Evolutionary conservation across 305 asterid species (phyloP).

Genomic region (Stenogyne calaminthoides): DNA sequence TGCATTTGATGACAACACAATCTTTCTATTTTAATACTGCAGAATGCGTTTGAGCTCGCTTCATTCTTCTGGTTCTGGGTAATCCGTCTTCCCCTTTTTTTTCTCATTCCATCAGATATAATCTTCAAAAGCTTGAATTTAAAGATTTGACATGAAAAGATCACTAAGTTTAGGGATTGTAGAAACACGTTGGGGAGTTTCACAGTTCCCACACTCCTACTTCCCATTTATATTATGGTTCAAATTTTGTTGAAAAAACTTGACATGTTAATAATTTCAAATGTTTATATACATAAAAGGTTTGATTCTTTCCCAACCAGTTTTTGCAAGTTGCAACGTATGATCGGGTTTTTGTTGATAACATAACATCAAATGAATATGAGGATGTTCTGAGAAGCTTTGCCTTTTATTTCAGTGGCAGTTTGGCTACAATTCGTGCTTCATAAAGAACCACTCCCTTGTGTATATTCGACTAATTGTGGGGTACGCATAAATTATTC

Average conservation of each 20-base stretch:
- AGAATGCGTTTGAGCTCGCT: conserved; percentile 99
- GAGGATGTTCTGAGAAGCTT: conserved; percentile 25
- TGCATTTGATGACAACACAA: conserved; percentile 5
- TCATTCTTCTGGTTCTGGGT: conserved; percentile 99
- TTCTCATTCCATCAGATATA: background rate
- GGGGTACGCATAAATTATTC: conserved; percentile 56
- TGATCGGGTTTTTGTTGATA: background rate
- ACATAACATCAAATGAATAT: background rate
- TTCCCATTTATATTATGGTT: too few relatives aligned
- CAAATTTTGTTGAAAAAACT: too few relatives aligned
- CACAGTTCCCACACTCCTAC: too few relatives aligned
- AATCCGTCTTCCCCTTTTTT: background rate
- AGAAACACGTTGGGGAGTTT: background rate
- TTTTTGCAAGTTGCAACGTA: background rate
- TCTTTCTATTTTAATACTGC: conserved; percentile 40
- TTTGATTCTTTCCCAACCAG: background rate
- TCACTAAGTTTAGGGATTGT: background rate
- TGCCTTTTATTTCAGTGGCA: conserved; percentile 77
- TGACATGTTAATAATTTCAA: too few relatives aligned
- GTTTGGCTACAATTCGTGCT: conserved; percentile 92
- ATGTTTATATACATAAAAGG: too few relatives aligned
- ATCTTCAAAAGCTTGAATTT: background rate
- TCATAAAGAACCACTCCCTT: conserved; percentile 71
- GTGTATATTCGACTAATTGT: conserved; percentile 80
- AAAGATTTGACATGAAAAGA: background rate